These are phyloP conservation scores for Sesbania bispinosa DNA, from an alignment of 306 rosid genomes.

Conservation along the genomic window DNA sequence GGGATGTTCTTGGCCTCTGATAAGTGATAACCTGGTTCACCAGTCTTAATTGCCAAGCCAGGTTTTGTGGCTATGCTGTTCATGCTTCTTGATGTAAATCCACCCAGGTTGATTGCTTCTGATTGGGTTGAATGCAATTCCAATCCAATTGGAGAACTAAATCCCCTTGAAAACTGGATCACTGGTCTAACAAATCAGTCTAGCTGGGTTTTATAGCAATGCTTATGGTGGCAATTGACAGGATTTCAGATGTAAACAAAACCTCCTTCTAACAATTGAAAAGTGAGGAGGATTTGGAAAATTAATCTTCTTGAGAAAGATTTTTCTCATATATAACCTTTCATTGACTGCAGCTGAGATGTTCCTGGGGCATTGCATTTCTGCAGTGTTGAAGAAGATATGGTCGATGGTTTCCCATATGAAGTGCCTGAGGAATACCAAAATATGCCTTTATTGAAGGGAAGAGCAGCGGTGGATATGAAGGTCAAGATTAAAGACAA, in stretches of 20 bases:
- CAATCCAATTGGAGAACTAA: not conserved
- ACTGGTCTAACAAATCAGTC: not conserved
- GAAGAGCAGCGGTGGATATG: slow-evolving; percentile 97
- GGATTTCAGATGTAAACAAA: slow-evolving; percentile 12
- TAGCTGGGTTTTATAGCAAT: not conserved
- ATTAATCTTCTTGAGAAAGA: slow-evolving; percentile 44
- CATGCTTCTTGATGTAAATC: not conserved
- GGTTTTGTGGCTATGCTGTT: not conserved
- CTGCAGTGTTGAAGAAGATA: slow-evolving; percentile 99
- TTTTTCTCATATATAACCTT: slow-evolving; percentile 86
- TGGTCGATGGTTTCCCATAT: slow-evolving; percentile 93
- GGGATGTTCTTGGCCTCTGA: not conserved
- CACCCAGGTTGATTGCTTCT: not conserved
- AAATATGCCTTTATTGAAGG: slow-evolving; percentile 83
- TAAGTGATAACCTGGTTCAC: not conserved
- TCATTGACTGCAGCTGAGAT: slow-evolving; percentile 99
- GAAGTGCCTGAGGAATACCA: slow-evolving; percentile 87
- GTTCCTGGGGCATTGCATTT: slow-evolving; percentile 99
- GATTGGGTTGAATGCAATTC: not conserved
- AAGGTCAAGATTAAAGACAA: slow-evolving; percentile 98
- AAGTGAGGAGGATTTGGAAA: slow-evolving; percentile 44
- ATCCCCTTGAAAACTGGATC: not conserved
- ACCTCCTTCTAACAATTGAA: slow-evolving; percentile 25
- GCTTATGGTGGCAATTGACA: not conserved
- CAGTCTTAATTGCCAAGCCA: not conserved